phyloP scores from a whole-genome alignment of 2,329 filamentous ascomycete species.

The Diplodia sapinea region DNA sequence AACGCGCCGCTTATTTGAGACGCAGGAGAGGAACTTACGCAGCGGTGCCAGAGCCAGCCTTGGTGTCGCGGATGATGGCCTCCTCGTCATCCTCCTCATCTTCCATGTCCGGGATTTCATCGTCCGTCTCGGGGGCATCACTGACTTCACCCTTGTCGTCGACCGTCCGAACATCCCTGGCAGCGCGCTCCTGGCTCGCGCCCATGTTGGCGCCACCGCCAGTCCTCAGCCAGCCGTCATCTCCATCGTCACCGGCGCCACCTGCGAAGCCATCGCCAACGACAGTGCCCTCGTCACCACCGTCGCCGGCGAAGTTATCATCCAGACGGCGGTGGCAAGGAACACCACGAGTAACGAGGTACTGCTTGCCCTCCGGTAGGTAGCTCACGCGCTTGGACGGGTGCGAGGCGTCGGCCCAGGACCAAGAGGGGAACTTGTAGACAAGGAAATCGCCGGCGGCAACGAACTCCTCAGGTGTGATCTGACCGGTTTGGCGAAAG shows the following conservation, averaged over 20 bases:
- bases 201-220: conserved; percentile 66
- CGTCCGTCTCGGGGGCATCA: conserved; percentile 63
- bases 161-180: conserved; percentile 81
- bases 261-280: conserved; percentile 75
- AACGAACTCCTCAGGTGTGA: conserved; percentile 96
- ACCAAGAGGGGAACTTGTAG: conserved; percentile 99
- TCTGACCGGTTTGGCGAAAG: conserved; percentile 91
- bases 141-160: conserved; percentile 82
- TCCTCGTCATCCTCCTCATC: conserved; percentile 94
- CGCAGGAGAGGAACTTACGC: conserved; percentile 54
- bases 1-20: background rate
- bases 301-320: conserved; percentile 89
- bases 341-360: conserved; percentile 90
- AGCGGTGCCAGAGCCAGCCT: conserved; percentile 56
- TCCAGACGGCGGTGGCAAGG: conserved; percentile 91
- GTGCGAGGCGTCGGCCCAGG: conserved; percentile 90
- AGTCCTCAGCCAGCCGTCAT: conserved; percentile 91
- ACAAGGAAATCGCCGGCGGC: conserved; percentile 96
- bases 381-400: conserved; percentile 77
- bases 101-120: conserved; percentile 97
- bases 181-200: conserved; percentile 76
- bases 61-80: conserved; percentile 85
- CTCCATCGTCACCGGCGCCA: conserved; percentile 63
- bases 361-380: conserved; percentile 90
- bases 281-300: conserved; percentile 82